These are phyloP conservation scores for Microbotryum intermedium DNA, from an alignment of 1,284 basidiomycete species.

Conservation along the genomic window DNA sequence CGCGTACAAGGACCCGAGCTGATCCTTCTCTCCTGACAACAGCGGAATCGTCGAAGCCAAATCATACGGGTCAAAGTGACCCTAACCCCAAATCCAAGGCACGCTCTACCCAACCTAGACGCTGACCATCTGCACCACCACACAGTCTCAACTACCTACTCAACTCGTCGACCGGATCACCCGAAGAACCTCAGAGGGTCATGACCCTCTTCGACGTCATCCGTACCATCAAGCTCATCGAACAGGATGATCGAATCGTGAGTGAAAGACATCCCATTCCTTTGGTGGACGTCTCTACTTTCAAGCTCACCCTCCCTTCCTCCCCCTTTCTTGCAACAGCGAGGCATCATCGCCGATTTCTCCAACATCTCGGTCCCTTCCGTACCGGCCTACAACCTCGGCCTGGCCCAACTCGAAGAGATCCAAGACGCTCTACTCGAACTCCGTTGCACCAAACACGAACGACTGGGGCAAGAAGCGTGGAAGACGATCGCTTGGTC, in stretches of 20 bases:
- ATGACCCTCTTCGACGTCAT: conserved; percentile 42
- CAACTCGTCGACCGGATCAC: conserved; percentile 19
- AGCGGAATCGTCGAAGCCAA: conserved; percentile 34
- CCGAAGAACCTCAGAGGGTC: conserved; percentile 31
- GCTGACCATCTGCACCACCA: neutral
- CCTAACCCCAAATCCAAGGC: neutral
- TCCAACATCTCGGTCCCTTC: conserved; percentile 38
- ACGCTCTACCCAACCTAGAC: neutral
- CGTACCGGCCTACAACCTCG: conserved; percentile 37
- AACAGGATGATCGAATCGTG: conserved; percentile 38
- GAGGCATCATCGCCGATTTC: conserved; percentile 43
- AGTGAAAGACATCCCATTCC: neutral
- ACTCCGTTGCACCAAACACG: conserved; percentile 38
- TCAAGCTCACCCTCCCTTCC: no score
- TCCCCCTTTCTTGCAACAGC: conserved; percentile 13
- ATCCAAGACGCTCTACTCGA: conserved; percentile 40
- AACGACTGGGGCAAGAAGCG: conserved; percentile 32
- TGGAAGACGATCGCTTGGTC: conserved; percentile 41
- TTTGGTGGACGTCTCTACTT: no score
- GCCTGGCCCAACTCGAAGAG: conserved; percentile 43
- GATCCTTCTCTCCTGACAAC: neutral
- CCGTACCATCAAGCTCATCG: conserved; percentile 39
- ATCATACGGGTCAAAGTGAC: conserved; percentile 19
- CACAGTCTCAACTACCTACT: conserved; percentile 31
- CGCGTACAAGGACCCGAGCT: no score